These are phyloP conservation scores for Narthecium ossifragum DNA, from an alignment of 106 monocot species.

Conservation along the genomic window DNA sequence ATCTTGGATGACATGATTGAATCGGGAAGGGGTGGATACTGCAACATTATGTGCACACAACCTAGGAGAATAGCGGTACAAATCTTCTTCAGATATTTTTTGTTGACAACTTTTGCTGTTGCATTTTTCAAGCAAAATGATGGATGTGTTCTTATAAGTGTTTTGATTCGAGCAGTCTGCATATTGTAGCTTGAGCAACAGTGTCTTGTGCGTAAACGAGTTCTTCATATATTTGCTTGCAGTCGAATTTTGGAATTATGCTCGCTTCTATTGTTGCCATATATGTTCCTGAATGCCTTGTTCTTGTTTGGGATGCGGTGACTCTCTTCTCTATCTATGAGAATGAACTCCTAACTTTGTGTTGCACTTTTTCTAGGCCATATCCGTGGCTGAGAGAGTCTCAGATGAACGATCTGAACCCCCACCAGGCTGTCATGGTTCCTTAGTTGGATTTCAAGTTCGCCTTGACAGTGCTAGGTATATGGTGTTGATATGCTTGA, in stretches of 20 bases:
- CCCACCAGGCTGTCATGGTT: constrained; percentile 56
- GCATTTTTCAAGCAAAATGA: neutral
- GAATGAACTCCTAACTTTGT: neutral
- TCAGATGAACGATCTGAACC: constrained; percentile 90
- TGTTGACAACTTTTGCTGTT: neutral
- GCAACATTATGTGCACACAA: constrained; percentile 94
- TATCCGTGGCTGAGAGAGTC: constrained; percentile 97
- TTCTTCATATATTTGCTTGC: too few species aligned
- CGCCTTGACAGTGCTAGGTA: constrained; percentile 96
- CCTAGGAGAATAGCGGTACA: constrained; percentile 95
- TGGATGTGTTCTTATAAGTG: neutral
- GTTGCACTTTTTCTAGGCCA: constrained; percentile 54
- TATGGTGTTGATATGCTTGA: neutral
- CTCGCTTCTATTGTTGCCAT: too few species aligned
- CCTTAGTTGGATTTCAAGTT: constrained; percentile 94
- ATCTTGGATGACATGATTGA: constrained; percentile 96
- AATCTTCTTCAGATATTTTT: neutral
- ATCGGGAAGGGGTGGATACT: constrained; percentile 59
- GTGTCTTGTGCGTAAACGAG: too few species aligned
- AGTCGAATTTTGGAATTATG: too few species aligned
- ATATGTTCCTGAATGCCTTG: too few species aligned
- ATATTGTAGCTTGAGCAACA: too few species aligned
- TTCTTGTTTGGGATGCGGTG: too few species aligned
- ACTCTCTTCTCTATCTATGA: too few species aligned
- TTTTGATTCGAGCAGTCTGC: too few species aligned